These are phyloP conservation scores for Mycosarcoma mackinlayi DNA, from an alignment of 1,284 basidiomycete genomes.

Conservation along the genomic window DNA sequence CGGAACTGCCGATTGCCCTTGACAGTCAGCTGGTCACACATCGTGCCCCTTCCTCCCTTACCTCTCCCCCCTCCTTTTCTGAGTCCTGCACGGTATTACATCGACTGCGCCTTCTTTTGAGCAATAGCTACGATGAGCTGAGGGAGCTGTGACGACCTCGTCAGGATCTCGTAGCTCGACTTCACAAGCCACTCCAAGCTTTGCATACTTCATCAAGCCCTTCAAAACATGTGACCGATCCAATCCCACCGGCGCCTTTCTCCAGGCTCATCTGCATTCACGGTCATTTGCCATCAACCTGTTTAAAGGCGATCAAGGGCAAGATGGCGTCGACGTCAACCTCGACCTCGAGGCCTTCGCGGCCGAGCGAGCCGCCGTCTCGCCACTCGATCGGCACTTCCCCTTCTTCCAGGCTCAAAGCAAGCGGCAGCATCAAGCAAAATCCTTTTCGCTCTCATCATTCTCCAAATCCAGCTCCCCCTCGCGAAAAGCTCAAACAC, in stretches of 20 bases:
- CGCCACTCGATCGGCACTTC: slow-evolving; percentile 24
- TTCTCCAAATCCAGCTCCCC: not conserved
- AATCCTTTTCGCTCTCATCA: slow-evolving; percentile 4
- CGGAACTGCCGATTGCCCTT: not conserved
- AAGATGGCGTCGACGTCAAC: slow-evolving; percentile 16
- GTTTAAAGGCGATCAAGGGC: not conserved
- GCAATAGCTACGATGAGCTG: not conserved
- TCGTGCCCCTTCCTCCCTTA: too few species aligned
- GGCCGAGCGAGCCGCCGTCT: slow-evolving; percentile 26
- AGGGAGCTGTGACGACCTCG: too few species aligned
- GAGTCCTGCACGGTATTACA: too few species aligned
- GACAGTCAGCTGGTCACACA: slow-evolving; percentile 2
- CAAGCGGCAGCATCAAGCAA: not conserved
- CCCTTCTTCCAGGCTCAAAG: slow-evolving; percentile 1
- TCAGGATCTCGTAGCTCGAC: not conserved
- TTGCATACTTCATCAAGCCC: not conserved
- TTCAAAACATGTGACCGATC: slow-evolving; percentile 17
- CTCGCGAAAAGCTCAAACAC: slow-evolving; percentile 22
- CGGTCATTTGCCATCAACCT: not conserved
- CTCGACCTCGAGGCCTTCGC: slow-evolving; percentile 4
- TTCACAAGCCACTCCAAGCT: slow-evolving; percentile 2
- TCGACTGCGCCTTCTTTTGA: not conserved
- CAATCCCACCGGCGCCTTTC: not conserved
- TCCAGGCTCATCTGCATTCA: slow-evolving; percentile 5
- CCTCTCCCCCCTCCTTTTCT: too few species aligned